Conservation (phyloP, 805 yeast species). For the Komagataella ulmi region DNA sequence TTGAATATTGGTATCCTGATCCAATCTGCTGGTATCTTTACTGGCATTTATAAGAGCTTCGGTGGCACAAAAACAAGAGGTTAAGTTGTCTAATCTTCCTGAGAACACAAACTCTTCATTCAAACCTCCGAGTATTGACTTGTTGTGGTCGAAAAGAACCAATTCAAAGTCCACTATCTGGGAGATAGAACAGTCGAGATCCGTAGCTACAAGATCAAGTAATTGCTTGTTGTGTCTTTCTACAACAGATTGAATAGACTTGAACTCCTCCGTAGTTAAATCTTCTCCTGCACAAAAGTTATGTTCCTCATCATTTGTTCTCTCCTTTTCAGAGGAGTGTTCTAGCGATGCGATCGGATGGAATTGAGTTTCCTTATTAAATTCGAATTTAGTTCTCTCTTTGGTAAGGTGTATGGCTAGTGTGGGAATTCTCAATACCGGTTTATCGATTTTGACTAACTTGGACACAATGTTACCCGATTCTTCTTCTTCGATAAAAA, state of each 20-base stretch:
- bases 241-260: conserved; percentile 48
- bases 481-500: conserved; percentile 41
- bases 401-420: conserved; percentile 86
- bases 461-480: conserved; percentile 42
- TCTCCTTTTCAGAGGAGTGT: conserved; percentile 11
- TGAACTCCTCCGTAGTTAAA: conserved; percentile 40
- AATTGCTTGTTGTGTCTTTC: conserved; percentile 70
- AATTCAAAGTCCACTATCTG: conserved; percentile 86
- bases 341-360: conserved; percentile 72
- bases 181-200: conserved; percentile 33
- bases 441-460: conserved; percentile 69
- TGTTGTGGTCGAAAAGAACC: conserved; percentile 73
- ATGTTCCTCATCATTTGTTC: conserved; percentile 5
- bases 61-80: conserved; percentile 73
- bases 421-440: conserved; percentile 84
- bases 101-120: conserved; percentile 85
- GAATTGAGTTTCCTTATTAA: conserved; percentile 79
- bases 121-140: conserved; percentile 75
- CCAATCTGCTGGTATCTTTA: conserved; percentile 16
- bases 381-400: conserved; percentile 66
- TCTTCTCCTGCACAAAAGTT: conserved; percentile 33
- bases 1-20: conserved; percentile 44
- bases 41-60: conserved; percentile 48
- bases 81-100: conserved; percentile 83
- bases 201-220: conserved; percentile 54